Percentiles rank a stretch among this genome's conserved stretches.
Evolutionary conservation across 257 asterid genomes (phyloP).

Genomic region (Galeopsis tetrahit): DNA sequence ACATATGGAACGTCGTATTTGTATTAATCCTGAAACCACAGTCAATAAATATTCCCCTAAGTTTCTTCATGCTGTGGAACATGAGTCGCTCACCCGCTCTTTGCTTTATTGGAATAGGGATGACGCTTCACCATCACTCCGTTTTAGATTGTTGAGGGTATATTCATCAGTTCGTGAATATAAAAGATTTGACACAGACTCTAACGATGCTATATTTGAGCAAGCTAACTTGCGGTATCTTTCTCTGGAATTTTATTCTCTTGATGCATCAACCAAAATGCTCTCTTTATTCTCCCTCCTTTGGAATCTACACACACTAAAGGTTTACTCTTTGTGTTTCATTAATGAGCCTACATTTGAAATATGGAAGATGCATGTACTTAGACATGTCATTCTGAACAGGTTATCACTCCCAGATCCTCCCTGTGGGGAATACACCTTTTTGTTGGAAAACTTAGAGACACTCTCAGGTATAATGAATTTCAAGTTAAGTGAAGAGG

Average conservation of each 20-base stretch:
- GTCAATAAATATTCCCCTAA: too few species aligned
- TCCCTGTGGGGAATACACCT: background rate
- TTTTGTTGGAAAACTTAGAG: background rate
- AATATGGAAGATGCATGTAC: background rate
- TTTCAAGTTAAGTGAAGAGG: slow-evolving; percentile 9
- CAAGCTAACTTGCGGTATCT: background rate
- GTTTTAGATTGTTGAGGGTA: background rate
- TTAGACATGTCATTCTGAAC: background rate
- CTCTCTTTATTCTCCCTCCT: background rate
- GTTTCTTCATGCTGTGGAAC: background rate
- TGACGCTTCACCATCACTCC: background rate
- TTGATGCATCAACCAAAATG: background rate
- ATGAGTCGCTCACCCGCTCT: background rate
- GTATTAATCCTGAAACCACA: too few species aligned
- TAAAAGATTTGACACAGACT: too few species aligned
- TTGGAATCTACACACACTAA: background rate
- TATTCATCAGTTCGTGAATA: background rate
- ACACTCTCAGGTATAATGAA: background rate
- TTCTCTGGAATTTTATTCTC: background rate
- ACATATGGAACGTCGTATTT: too few species aligned
- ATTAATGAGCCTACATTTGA: background rate
- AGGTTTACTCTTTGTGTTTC: background rate
- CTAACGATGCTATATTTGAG: background rate
- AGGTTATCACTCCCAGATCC: background rate
- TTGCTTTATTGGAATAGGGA: background rate